Evolutionary conservation across 768 basidiomycete genomes (phyloP), one percentile per base, ranked within the genome.

Genomic region (Leccinum imitatum): DNA sequence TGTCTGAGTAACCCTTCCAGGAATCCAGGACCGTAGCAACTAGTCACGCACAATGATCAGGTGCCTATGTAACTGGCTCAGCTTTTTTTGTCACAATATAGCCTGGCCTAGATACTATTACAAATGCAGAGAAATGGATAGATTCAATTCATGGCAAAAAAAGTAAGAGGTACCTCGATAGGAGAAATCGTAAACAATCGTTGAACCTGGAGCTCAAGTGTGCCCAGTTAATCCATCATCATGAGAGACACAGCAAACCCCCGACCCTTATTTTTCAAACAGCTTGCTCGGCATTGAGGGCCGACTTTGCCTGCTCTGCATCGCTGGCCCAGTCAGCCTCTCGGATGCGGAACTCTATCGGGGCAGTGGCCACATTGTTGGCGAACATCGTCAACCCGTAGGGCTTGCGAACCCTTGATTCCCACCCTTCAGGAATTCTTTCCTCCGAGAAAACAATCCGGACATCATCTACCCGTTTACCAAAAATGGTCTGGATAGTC

Each of bases 341-440:
- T 47, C 59, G 54, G 17, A 68, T n/a, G 1, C 67, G 51, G 33
- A 56, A 52, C 50, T 69, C 61, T 7, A 68, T 19, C 3, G 52
- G 19, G 14, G 66, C 4, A 8, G 27, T 17, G 13, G 56, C 47
- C n/a, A 37, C 17, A 66, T 91, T 88, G 75, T 89, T 83, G 9
- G 70, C 68, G 13, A 74, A 50, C 7, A 91, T 72, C 0, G 89
- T 90, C 35, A 91, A 71, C 0, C 90, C 90, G 56, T 79, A 74
- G 0, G 74, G 81, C 37, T 78, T 73, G n/a, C 80, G 77, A 31
- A 84, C 71, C 14, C 80, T 75, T 0, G 89, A 79, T 67, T 91
- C 88, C 87, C 89, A 92, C 21, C 84, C 84, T 0, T 87, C 79
- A 1, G 87, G 85, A 33, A 93, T 67, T 15, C 89, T 82, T 63